These are phyloP conservation scores for Cornus florida DNA, from an alignment of 148 eudicot genomes.

Conservation along the genomic window DNA sequence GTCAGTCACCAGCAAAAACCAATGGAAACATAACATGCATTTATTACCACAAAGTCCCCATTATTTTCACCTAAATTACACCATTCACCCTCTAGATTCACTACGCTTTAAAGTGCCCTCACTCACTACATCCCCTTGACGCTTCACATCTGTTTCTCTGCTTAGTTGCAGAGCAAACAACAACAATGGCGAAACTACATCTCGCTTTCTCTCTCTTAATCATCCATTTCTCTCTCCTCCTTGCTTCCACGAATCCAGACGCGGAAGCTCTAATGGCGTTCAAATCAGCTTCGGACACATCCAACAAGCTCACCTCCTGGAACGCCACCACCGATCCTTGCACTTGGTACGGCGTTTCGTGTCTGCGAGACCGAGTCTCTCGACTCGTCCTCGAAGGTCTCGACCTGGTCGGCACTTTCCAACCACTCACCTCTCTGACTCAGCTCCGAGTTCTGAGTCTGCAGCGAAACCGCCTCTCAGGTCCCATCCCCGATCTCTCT, in stretches of 20 bases:
- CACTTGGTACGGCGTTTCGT: conserved; percentile 55
- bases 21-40: background rate
- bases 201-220: conserved; percentile 7
- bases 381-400: conserved; percentile 68
- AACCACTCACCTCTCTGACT: conserved; percentile 38
- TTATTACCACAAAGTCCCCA: conserved; percentile 11
- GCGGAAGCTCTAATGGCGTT: conserved; percentile 41
- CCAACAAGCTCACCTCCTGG: conserved; percentile 48
- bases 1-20: background rate
- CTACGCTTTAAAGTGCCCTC: background rate
- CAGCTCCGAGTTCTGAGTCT: conserved; percentile 70
- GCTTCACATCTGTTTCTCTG: background rate
- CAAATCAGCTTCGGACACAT: conserved; percentile 45
- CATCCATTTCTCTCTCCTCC: conserved; percentile 21
- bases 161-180: background rate
- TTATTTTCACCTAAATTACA: background rate
- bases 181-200: conserved; percentile 15
- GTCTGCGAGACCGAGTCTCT: conserved; percentile 51
- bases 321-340: conserved; percentile 34
- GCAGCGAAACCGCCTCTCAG: conserved; percentile 49
- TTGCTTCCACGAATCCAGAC: conserved; percentile 40
- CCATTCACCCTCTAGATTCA: background rate
- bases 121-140: background rate
- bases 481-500: conserved; percentile 56
- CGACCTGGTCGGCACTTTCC: conserved; percentile 37